Percentiles rank a stretch among this genome's conserved stretches.
Conservation (phyloP, 257 asterid species). For the Orobanche coerulescens region DNA sequence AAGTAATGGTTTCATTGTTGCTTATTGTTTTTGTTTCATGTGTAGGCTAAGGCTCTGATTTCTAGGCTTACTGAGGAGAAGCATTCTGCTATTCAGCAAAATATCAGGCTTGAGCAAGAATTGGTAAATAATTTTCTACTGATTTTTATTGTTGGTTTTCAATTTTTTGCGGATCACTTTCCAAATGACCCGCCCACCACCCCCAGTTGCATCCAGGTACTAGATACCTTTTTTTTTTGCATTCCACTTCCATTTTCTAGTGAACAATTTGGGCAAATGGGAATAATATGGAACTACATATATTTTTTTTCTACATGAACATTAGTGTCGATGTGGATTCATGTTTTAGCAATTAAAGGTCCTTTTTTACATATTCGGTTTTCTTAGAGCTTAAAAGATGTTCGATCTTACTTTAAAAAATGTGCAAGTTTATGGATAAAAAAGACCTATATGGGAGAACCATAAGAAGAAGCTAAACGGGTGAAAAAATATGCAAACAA, state of each 20-base stretch:
- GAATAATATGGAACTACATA: background rate
- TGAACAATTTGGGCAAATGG: background rate
- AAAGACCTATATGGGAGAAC: too few relatives aligned
- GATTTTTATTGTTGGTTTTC: background rate
- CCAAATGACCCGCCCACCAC: background rate
- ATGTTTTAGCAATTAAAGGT: background rate
- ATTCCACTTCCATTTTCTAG: background rate
- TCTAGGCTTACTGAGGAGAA: slow-evolving; percentile 77
- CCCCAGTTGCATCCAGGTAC: background rate
- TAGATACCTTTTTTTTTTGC: background rate
- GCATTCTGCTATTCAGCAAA: slow-evolving; percentile 54
- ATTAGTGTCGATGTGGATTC: background rate
- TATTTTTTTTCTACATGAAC: background rate
- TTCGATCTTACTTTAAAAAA: too few relatives aligned
- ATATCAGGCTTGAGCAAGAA: slow-evolving; percentile 61
- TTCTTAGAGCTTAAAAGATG: too few relatives aligned
- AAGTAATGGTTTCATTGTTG: background rate
- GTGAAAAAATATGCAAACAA: too few relatives aligned
- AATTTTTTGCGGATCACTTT: slow-evolving; percentile 1
- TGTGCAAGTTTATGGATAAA: too few relatives aligned
- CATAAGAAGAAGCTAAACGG: too few relatives aligned
- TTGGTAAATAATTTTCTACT: slow-evolving; percentile 27
- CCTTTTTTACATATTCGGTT: too few relatives aligned
- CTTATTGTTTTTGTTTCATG: slow-evolving; percentile 18
- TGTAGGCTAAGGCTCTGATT: slow-evolving; percentile 64